phyloP scores from a whole-genome alignment of 495 filamentous ascomycete species.

The Jackrogersella multiformis region DNA sequence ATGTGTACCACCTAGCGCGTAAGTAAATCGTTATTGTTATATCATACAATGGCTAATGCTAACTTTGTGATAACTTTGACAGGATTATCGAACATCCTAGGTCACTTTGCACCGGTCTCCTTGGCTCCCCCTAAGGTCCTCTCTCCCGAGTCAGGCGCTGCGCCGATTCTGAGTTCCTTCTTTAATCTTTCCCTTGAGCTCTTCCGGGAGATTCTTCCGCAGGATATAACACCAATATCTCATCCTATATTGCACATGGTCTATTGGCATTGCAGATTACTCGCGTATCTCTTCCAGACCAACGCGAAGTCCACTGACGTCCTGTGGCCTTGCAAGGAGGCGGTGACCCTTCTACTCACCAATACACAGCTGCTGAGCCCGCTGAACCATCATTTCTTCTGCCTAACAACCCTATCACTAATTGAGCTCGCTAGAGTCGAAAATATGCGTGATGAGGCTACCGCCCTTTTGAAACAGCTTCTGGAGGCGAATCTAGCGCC shows the following conservation, averaged over 20 bases:
- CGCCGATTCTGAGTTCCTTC: conserved; percentile 35
- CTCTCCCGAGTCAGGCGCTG: conserved; percentile 26
- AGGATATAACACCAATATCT: conserved; percentile 46
- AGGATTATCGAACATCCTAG: conserved; percentile 53
- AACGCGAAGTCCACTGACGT: conserved; percentile 56
- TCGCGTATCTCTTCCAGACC: conserved; percentile 66
- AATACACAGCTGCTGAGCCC: conserved; percentile 67
- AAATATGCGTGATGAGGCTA: conserved; percentile 49
- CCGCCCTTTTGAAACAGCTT: conserved; percentile 45
- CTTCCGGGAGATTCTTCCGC: conserved; percentile 58
- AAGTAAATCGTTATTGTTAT: conserved; percentile 52
- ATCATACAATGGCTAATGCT: conserved; percentile 29
- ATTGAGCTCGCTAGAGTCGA: conserved; percentile 65
- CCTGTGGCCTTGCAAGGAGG: conserved; percentile 67
- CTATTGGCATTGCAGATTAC: conserved; percentile 77
- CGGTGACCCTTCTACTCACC: conserved; percentile 63
- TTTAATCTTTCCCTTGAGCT: conserved; percentile 53
- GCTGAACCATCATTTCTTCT: conserved; percentile 76
- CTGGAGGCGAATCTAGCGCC: conserved; percentile 47
- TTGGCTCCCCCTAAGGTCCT: conserved; percentile 32
- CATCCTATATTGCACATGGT: conserved; percentile 68
- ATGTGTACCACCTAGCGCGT: conserved; percentile 73
- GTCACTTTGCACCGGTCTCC: conserved; percentile 44
- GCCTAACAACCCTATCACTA: conserved; percentile 73
- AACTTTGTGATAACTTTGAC: conserved; percentile 41